Evolutionary conservation across 2,329 filamentous ascomycete species (phyloP).

Genomic region (Akanthomyces lecanii): DNA sequence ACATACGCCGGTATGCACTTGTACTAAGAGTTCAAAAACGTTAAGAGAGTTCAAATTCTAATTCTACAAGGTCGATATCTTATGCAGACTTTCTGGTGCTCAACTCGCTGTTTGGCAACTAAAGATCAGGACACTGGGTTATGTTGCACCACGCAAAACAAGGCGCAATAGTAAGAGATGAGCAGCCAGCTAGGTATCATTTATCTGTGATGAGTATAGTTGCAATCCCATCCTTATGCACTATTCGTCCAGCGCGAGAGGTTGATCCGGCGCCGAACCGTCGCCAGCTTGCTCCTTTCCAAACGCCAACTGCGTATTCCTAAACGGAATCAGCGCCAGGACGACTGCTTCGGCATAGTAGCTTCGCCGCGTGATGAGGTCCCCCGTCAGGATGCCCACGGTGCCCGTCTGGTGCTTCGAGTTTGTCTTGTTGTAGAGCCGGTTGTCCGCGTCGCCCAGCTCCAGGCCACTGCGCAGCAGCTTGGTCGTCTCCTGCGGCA

Average conservation of each 20-base stretch:
- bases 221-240: too few relatives aligned
- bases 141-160: too few relatives aligned
- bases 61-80: too few relatives aligned
- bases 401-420: slow-evolving; percentile 37
- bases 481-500: slow-evolving; percentile 34
- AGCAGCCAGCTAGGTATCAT: too few relatives aligned
- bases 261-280: background rate
- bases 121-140: too few relatives aligned
- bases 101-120: too few relatives aligned
- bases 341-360: slow-evolving; percentile 39
- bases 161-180: too few relatives aligned
- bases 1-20: too few relatives aligned
- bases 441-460: slow-evolving; percentile 37
- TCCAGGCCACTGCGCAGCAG: slow-evolving; percentile 36
- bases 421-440: slow-evolving; percentile 33
- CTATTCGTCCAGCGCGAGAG: background rate
- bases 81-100: too few relatives aligned
- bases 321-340: slow-evolving; percentile 38
- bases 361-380: slow-evolving; percentile 32
- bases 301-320: slow-evolving; percentile 33
- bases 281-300: background rate
- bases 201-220: too few relatives aligned
- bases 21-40: too few relatives aligned
- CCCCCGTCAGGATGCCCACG: slow-evolving; percentile 37
- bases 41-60: too few relatives aligned